Conservation (phyloP, 2,329 filamentous ascomycete genomes). For the Diatrype stigma region DNA sequence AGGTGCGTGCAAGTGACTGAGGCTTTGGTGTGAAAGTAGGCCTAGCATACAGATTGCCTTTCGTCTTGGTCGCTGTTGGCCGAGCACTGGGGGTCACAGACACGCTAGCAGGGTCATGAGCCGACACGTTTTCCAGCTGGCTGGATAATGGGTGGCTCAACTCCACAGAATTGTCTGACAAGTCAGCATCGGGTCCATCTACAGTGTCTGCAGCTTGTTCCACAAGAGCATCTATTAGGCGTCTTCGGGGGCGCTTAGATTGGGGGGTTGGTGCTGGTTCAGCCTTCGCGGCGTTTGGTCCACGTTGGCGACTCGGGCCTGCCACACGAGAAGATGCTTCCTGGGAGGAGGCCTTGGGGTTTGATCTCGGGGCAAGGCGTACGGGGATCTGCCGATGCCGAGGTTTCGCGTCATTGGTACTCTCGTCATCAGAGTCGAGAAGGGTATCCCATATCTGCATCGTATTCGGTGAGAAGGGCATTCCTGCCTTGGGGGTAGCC, state of each 20-base stretch:
- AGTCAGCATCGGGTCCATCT: conserved; percentile 12
- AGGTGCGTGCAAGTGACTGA: conserved; percentile 25
- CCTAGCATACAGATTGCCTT: conserved; percentile 23
- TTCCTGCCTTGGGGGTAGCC: conserved; percentile 2
- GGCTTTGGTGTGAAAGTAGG: conserved; percentile 16
- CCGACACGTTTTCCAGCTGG: conserved; percentile 16
- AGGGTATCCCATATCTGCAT: conserved; percentile 10
- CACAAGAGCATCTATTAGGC: conserved; percentile 25
- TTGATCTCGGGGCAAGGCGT: conserved; percentile 18
- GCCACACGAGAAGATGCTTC: conserved; percentile 1
- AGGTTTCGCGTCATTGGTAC: conserved; percentile 4
- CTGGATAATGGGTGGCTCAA: conserved; percentile 15
- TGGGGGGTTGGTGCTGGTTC: conserved; percentile 5
- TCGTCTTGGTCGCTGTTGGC: conserved; percentile 11
- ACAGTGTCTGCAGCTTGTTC: conserved; percentile 22
- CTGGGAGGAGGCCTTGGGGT: conserved; percentile 9
- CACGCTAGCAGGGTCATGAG: conserved; percentile 14
- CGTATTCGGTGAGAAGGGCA: conserved; percentile 9
- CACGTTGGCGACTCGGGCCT: background rate
- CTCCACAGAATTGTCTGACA: conserved; percentile 9
- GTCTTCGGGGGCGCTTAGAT: conserved; percentile 22
- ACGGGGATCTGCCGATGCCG: conserved; percentile 24
- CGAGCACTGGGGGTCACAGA: conserved; percentile 21
- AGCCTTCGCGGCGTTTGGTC: conserved; percentile 6
- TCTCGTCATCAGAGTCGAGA: conserved; percentile 2